Evolutionary conservation across 2,329 filamentous ascomycete genomes (phyloP).

Genomic region (Colletotrichum cereale): DNA sequence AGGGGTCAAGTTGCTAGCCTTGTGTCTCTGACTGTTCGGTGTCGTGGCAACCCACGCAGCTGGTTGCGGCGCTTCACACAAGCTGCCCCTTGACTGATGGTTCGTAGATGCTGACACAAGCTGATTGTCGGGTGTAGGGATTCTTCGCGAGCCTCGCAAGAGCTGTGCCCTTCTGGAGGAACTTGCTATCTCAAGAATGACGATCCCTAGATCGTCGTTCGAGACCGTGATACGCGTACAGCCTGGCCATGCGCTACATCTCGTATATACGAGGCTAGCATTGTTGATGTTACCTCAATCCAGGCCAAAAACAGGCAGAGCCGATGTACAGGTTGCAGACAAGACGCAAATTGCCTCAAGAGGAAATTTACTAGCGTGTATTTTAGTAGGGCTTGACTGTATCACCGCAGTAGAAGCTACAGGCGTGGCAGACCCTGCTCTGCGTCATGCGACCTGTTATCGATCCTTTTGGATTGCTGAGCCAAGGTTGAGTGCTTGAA

Average conservation of each 20-base stretch:
- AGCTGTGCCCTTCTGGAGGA: conserved; percentile 6
- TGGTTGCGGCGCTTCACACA: background rate
- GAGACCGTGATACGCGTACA: background rate
- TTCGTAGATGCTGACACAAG: background rate
- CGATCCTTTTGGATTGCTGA: background rate
- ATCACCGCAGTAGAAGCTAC: background rate
- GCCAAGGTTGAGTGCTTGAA: background rate
- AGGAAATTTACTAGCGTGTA: background rate
- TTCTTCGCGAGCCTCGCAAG: background rate
- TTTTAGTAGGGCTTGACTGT: background rate
- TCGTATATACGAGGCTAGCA: background rate
- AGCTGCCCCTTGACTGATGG: background rate
- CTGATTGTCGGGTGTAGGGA: conserved; percentile 1
- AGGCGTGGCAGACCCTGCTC: background rate
- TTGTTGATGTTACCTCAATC: background rate
- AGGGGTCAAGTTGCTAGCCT: background rate
- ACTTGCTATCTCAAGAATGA: background rate
- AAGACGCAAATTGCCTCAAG: background rate
- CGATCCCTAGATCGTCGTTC: background rate
- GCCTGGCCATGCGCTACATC: background rate
- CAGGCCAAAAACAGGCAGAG: background rate
- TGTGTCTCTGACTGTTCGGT: background rate
- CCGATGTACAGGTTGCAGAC: background rate
- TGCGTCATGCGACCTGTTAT: background rate
- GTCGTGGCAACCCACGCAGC: background rate